Evolutionary conservation across 2,329 filamentous ascomycete genomes (phyloP).

Genomic region (Elsinoe necatrix): DNA sequence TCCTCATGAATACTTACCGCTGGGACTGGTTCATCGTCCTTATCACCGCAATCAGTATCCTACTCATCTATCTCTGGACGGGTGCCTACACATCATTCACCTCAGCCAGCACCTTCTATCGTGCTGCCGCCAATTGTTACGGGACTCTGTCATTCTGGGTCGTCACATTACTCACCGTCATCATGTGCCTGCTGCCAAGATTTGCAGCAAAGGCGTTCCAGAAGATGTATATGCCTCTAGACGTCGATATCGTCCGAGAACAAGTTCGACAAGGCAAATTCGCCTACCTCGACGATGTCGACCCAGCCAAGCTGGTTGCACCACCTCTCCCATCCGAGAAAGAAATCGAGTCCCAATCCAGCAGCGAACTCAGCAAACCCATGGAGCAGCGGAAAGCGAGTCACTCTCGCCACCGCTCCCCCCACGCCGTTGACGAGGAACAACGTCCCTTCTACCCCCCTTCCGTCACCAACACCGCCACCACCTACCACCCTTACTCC

Average conservation of each 20-base stretch:
- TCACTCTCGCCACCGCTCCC: conserved; percentile 49
- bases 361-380: conserved; percentile 47
- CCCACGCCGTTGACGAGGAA: conserved; percentile 50
- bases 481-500: conserved; percentile 70
- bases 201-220: conserved; percentile 81
- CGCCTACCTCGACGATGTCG: conserved; percentile 56
- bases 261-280: conserved; percentile 79
- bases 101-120: conserved; percentile 59
- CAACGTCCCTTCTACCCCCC: conserved; percentile 88
- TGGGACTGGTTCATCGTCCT: conserved; percentile 96
- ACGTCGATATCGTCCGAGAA: conserved; percentile 91
- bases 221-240: conserved; percentile 87
- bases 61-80: conserved; percentile 94
- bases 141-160: conserved; percentile 80
- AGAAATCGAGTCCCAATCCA: conserved; percentile 46
- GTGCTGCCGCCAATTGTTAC: conserved; percentile 70
- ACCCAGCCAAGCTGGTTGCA: conserved; percentile 28
- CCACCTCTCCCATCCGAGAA: conserved; percentile 36
- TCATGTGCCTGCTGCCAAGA: conserved; percentile 77
- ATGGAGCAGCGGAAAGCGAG: conserved; percentile 45
- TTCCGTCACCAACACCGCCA: conserved; percentile 67
- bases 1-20: conserved; percentile 90
- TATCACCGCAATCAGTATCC: conserved; percentile 69
- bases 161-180: conserved; percentile 65
- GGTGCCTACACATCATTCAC: conserved; percentile 67